Base-by-base conservation (phyloP, 176 grass and related monocot genomes). In the Avena eriantha region DNA sequence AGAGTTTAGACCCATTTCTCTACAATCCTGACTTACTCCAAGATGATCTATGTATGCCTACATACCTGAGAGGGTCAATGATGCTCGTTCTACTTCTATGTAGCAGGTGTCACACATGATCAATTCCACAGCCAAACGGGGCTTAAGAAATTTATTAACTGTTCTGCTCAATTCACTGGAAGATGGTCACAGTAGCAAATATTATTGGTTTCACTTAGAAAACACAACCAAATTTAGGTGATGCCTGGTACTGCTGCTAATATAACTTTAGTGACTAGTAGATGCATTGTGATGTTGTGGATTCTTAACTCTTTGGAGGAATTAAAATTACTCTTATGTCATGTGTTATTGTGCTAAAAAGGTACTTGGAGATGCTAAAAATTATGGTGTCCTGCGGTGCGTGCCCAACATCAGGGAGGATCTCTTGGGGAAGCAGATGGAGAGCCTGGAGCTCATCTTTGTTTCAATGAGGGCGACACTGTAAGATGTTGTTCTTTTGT, bases 351-450 rank as follows among this genome's bases (percentile, higher is more conserved):
- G 39, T 41, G 39, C 39, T 41, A 34, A 77, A 26, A 80, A 95
- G 93, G 84, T 66, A 18, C 89, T 95, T 67, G 81, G 69, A 88
- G 88, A 92, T 21, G 51, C 85, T 60, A 94, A 94, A 82, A 92
- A 95, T 60, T 96, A 95, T 24, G 93, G 93, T 60, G 55, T 51
- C 34, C 66, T 98, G 70, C 67, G 76, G 68, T 45, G 69, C 72
- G 69, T 98, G n/a, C 39, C 86, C 54, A 83, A 73, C 59, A 88
- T 95, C 53, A 89, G n/a, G 76, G 74, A 92, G 79, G 75, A 86
- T 66, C 81, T 98, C 35, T 33, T 95, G 76, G 96, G 89, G 36
- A 88, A 94, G 78, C 96, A 96, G 80, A 87, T 91, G 84, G 84
- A 94, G 71, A 66, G 67, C 54, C 82, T 98, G 68, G 91, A 94